A percentile compares a stretch with the other conserved stretches of the same genome.
phyloP scores from a whole-genome alignment of 208 protist genomes.

The Novymonas esmeraldas region DNA sequence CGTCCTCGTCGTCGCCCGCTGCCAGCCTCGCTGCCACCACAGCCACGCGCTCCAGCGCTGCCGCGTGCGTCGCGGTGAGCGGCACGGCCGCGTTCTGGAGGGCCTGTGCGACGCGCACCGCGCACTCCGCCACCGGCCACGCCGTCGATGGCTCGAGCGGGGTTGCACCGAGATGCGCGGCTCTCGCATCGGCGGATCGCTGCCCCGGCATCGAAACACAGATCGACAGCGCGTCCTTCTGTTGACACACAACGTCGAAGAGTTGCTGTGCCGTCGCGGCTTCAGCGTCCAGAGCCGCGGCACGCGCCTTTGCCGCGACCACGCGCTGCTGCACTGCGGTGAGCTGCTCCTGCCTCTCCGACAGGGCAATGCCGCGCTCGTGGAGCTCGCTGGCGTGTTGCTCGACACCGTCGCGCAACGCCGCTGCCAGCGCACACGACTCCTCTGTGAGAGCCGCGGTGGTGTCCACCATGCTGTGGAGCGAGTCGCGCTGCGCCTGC shows the following conservation, averaged over 20 bases:
- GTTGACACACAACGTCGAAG: constrained; percentile 5
- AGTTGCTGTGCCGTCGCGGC: constrained; percentile 3
- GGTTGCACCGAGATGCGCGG: no score
- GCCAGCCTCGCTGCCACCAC: constrained; percentile 3
- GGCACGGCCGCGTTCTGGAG: not conserved
- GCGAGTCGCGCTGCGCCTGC: constrained; percentile 9
- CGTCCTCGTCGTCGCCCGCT: no score
- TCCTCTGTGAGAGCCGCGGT: not conserved
- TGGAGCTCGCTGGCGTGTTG: not conserved
- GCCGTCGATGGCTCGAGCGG: no score
- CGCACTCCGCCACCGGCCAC: not conserved
- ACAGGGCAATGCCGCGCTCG: not conserved
- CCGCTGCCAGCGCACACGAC: not conserved
- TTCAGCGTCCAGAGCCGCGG: constrained; percentile 14
- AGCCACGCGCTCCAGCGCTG: constrained; percentile 1
- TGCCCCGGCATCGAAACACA: not conserved
- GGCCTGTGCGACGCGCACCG: not conserved
- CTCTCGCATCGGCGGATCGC: not conserved
- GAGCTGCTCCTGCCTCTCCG: constrained; percentile 13
- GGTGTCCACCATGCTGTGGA: not conserved
- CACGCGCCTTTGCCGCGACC: constrained; percentile 8
- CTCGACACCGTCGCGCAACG: constrained; percentile 3
- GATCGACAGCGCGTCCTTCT: constrained; percentile 8
- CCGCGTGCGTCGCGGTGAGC: not conserved
- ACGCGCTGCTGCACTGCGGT: constrained; percentile 14